Evolutionary conservation across 2,329 filamentous ascomycete species (phyloP).

Genomic region (Plenodomus biglobosus): DNA sequence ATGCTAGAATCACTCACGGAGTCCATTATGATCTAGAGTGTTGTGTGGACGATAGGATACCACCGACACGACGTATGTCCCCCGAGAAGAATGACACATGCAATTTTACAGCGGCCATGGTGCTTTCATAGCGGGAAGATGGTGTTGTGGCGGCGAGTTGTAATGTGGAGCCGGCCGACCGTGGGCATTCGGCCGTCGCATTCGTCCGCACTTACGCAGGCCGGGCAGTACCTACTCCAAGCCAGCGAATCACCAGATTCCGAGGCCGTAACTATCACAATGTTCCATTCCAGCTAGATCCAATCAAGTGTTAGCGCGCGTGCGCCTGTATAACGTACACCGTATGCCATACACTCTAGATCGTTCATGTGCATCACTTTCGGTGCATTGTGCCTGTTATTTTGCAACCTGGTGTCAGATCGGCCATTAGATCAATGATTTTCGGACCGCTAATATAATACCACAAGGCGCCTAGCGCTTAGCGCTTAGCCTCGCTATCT

Average conservation of each 20-base stretch:
- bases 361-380: too few species aligned
- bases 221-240: conserved; percentile 3
- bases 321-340: neutral
- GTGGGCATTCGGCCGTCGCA: conserved; percentile 26
- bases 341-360: neutral
- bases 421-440: conserved; percentile 1
- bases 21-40: conserved; percentile 19
- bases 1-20: conserved; percentile 17
- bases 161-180: conserved; percentile 21
- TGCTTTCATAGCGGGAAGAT: conserved; percentile 39
- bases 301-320: neutral
- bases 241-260: conserved; percentile 1
- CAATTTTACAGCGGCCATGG: conserved; percentile 22
- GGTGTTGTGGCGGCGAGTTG: conserved; percentile 30
- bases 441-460: conserved; percentile 2
- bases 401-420: neutral
- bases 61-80: neutral
- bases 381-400: neutral
- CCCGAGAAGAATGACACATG: conserved; percentile 16
- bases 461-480: conserved; percentile 8
- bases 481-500: conserved; percentile 19
- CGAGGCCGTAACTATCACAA: too few species aligned
- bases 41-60: neutral
- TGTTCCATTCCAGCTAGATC: neutral
- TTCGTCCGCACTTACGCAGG: conserved; percentile 28